Percentiles rank a stretch among this genome's conserved stretches.
These are phyloP conservation scores for Candida glaebosa DNA, from an alignment of 805 yeast genomes.

Conservation along the genomic window DNA sequence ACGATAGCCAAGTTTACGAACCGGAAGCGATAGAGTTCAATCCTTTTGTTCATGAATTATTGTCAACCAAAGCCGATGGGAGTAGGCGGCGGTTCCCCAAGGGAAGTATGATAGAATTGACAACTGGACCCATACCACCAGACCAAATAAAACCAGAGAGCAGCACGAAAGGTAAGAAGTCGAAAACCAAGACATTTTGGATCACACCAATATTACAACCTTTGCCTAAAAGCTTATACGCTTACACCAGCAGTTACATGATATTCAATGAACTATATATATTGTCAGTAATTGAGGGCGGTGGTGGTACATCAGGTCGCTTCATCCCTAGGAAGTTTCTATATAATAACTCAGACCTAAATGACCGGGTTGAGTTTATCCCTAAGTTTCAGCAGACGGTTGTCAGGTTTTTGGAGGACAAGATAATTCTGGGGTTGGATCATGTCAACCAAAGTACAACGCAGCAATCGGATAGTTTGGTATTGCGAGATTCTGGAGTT, in stretches of 20 bases:
- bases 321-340: constrained; percentile 4
- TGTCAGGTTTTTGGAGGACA: constrained; percentile 10
- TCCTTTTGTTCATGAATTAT: constrained; percentile 26
- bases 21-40: constrained; percentile 15
- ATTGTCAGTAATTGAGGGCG: not conserved
- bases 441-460: not conserved
- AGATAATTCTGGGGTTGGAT: constrained; percentile 11
- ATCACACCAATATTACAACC: constrained; percentile 17
- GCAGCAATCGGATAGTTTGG: constrained; percentile 8
- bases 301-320: not conserved
- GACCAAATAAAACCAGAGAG: not conserved
- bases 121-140: constrained; percentile 8
- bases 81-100: constrained; percentile 21
- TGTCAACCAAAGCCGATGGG: constrained; percentile 24
- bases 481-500: constrained; percentile 10
- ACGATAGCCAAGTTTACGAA: constrained; percentile 16
- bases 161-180: not conserved
- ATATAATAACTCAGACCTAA: not conserved
- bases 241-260: constrained; percentile 4
- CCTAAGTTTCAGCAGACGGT: constrained; percentile 10
- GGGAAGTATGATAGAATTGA: constrained; percentile 17
- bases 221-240: constrained; percentile 6
- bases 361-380: not conserved
- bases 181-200: constrained; percentile 1
- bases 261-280: constrained; percentile 4